Conservation (phyloP, 169 alveolate species). For the Besnoitia besnoiti region DNA sequence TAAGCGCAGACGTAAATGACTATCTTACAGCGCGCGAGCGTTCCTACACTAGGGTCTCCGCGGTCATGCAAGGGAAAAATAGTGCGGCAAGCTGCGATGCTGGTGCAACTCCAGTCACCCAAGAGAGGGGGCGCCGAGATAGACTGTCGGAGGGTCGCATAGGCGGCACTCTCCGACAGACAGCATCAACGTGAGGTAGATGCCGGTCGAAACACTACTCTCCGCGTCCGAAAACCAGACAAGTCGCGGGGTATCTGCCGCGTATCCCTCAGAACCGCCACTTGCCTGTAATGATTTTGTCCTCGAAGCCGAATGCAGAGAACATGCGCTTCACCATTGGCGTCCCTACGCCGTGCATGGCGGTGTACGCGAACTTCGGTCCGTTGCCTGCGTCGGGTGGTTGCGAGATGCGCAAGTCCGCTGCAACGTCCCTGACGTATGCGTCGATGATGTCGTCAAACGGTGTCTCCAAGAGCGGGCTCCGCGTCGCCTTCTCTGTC, state of each 20-base stretch:
- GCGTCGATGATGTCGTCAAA: conserved; percentile 72
- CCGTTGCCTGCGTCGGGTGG: conserved; percentile 28
- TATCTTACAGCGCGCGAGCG: too few species aligned
- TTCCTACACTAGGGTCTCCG: too few species aligned
- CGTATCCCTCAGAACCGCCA: too few species aligned
- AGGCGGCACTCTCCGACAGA: neutral
- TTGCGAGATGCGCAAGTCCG: conserved; percentile 71
- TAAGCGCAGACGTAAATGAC: too few species aligned
- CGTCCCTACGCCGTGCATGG: conserved; percentile 89
- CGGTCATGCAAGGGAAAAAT: too few species aligned
- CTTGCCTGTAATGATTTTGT: conserved; percentile 5
- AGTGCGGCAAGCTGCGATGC: too few species aligned
- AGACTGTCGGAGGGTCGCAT: too few species aligned
- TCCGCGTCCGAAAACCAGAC: too few species aligned
- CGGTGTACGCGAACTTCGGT: conserved; percentile 81
- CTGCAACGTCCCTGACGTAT: conserved; percentile 72
- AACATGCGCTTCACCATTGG: conserved; percentile 74
- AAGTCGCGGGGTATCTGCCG: too few species aligned
- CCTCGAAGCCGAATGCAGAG: conserved; percentile 75
- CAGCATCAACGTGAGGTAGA: neutral
- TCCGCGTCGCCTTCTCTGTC: neutral
- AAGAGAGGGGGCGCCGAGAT: too few species aligned
- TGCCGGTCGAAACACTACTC: neutral
- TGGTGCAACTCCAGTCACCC: too few species aligned
- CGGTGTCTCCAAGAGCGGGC: conserved; percentile 28